Conservation (phyloP, 768 basidiomycete genomes). For the Suillus brevipes region DNA sequence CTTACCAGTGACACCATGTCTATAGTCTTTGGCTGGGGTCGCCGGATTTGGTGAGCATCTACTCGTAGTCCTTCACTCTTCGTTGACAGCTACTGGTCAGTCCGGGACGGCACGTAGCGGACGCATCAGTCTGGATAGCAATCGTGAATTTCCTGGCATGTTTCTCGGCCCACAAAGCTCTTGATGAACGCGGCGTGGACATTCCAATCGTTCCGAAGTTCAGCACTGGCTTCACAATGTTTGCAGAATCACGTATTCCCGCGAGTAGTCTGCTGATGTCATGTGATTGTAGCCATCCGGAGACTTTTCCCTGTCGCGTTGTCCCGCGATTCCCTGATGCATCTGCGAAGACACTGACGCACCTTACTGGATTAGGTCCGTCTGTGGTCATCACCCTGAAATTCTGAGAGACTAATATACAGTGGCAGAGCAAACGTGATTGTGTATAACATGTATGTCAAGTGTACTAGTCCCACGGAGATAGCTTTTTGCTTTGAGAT, state of each 20-base stretch:
- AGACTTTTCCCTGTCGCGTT: not conserved
- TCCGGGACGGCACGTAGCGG: not conserved
- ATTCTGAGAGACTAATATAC: not conserved
- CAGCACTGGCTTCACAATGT: not conserved
- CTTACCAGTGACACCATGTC: not conserved
- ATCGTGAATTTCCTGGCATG: not conserved
- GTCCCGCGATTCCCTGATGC: not conserved
- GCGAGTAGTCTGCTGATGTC: not conserved
- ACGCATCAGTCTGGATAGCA: not conserved
- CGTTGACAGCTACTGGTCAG: not conserved
- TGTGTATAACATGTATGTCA: not conserved
- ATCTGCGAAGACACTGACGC: not conserved
- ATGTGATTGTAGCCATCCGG: not conserved
- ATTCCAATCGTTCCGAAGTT: not conserved
- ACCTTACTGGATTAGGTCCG: not conserved
- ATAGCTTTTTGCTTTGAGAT: not conserved
- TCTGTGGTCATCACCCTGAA: not conserved
- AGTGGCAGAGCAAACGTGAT: not conserved
- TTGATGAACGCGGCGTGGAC: not conserved
- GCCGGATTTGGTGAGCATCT: not conserved
- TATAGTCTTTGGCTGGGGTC: not conserved
- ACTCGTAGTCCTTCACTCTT: not conserved
- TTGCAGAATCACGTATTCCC: not conserved
- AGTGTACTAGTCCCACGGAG: not conserved
- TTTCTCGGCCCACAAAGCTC: not conserved